A percentile compares a stretch with the other conserved stretches of the same genome.
phyloP scores from a whole-genome alignment of 305 asterid species.

The Solanum hybrid region DNA sequence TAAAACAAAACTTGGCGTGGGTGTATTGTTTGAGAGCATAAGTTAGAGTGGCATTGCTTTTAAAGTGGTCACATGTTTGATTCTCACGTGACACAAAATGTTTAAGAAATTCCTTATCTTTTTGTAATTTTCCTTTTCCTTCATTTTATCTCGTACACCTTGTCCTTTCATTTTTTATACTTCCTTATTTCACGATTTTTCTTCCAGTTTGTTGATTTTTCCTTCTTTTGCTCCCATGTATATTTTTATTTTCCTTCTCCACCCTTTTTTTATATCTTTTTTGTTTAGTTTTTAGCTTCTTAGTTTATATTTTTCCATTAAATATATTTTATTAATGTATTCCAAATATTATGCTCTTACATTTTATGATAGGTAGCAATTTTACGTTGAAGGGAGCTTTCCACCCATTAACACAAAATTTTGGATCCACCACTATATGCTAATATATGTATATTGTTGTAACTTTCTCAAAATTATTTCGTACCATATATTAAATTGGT shows the following conservation, averaged over 20 bases:
- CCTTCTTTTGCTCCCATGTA: neutral
- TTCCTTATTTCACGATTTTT: neutral
- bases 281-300: neutral
- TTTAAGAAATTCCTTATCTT: neutral
- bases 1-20: neutral
- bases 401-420: neutral
- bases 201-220: neutral
- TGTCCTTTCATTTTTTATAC: neutral
- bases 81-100: neutral
- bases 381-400: neutral
- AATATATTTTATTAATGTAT: neutral
- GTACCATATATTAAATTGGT: no score
- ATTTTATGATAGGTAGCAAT: neutral
- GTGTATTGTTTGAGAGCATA: neutral
- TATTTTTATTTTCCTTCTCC: neutral
- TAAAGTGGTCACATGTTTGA: neutral
- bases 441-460: neutral
- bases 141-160: neutral
- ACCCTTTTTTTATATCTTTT: no score
- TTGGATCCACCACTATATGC: neutral
- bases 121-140: neutral
- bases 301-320: neutral
- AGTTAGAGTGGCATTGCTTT: neutral
- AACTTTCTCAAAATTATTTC: no score
- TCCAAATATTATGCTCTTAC: neutral